Evolutionary conservation across 2,329 filamentous ascomycete genomes (phyloP), one percentile per base, ranked within the genome.

Genomic region (Xylaria digitata): DNA sequence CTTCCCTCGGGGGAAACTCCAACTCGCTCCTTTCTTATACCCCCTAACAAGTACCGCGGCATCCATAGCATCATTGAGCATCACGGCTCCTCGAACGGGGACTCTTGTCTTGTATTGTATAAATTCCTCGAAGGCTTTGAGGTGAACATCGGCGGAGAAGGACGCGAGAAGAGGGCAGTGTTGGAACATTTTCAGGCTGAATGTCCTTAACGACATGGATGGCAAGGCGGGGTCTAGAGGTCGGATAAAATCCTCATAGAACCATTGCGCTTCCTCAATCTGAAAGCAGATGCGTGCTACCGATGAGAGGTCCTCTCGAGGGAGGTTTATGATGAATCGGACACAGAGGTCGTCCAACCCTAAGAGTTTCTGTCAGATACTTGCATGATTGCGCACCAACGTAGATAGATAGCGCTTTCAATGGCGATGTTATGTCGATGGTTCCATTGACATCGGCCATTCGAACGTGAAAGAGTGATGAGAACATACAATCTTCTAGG

Each of bases 181-280:
- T 74, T 94, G 90, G 78, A 98, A 97, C 74, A 99, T 96, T 73
- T 91, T 89, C 66, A 97, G 85, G 74, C 92, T 95, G 80, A 99
- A 99, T 58, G 86, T 89, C 72, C 92, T 90, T 40, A 99, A 86
- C 52, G 90, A 89, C 85, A 98, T 91, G 62, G 92, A 94, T 4
- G 96, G 96, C 11, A 99, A 86, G 45, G 86, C 86, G 59, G 94
- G 90, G 80, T 97, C 92, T 70, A 96, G 85, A 45, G 95, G 94
- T 54, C 96, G 92, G 78, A 99, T 93, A 78, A 99, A 99, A 81
- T 99, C 96, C 84, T 99, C 96, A 87, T 99, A 99, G 82, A 97
- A 99, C 96, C 96, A 99, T 89, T 99, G 96, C 75, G 96, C 96
- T 82, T 99, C 96, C 81, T 99, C 96, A 74, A 99, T 92, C 82